Evolutionary conservation across 2,329 filamentous ascomycete species (phyloP), one percentile per base, ranked within the genome.

Genomic region (Fusarium sp.): DNA sequence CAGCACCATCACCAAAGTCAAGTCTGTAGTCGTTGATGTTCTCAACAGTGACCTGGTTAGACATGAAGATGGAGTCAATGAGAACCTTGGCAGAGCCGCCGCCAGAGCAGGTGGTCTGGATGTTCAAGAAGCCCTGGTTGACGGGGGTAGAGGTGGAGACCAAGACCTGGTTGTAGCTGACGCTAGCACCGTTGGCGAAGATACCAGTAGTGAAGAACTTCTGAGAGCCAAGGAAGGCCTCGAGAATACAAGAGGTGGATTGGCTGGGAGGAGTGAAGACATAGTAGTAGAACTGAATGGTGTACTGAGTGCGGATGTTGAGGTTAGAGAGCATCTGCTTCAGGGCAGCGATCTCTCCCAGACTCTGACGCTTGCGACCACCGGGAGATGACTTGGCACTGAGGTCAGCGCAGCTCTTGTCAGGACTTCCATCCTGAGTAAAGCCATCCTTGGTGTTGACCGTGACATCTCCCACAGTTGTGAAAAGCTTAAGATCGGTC

Each of bases 61-160:
- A 72, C 3, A 72, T 42, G 29, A 72, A 72, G 46, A 72, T 56
- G 1, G 70, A 68, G 18, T 72, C 70, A 5, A 72, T 23, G 8
- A 69, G 54, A 4, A 73, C 31, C 0, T 46, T 13, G 0, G 65
- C 57, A 2, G 61, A 39, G 3, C 55, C 66, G 8, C 68, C 68
- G 5, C 20, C 12, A 3, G 13, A 24, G 28, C 70, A 73, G 3
- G 29, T 41, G 7, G 69, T 44, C 20, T 48, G 44, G 18, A 73
- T 65, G 21, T 43, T 54, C 29, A 73, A 37, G 11, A 29, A 21
- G 1, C 48, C 62, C 0, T 31, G 13, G 4, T 35, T 11, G 3
- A 41, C 18, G 3, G 55, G 39, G 0, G 52, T 44, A 3, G 31
- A 33, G 18, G 69, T 66, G 1, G 59, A 60, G 8, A 48, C 23